Percentiles rank a stretch among this genome's conserved stretches.
These are phyloP conservation scores for Hemileccinum impolitum DNA, from an alignment of 768 basidiomycete genomes.

Conservation along the genomic window DNA sequence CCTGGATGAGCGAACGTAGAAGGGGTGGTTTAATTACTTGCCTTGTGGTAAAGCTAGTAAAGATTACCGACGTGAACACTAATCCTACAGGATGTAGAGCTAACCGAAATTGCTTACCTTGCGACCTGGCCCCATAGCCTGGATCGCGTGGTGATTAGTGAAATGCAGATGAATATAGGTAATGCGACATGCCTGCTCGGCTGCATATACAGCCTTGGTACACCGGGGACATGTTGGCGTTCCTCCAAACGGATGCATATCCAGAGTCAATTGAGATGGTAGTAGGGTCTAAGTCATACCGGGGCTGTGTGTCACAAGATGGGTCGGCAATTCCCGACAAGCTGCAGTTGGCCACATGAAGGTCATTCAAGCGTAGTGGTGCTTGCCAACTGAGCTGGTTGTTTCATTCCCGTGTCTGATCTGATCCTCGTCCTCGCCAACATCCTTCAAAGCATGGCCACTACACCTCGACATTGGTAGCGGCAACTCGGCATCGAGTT, in stretches of 20 bases:
- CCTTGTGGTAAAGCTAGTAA: constrained; percentile 76
- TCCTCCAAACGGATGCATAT: constrained; percentile 72
- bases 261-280: too few species aligned
- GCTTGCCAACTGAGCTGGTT: too few species aligned
- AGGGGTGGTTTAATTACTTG: constrained; percentile 21
- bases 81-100: neutral
- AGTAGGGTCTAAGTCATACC: too few species aligned
- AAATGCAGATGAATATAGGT: neutral
- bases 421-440: too few species aligned
- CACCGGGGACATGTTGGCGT: constrained; percentile 73
- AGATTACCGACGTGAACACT: constrained; percentile 1
- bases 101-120: constrained; percentile 51
- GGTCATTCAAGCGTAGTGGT: too few species aligned
- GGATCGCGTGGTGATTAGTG: constrained; percentile 12
- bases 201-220: constrained; percentile 76
- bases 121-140: constrained; percentile 86
- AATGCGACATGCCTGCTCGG: constrained; percentile 64
- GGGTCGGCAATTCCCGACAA: constrained; percentile 18
- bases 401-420: too few species aligned
- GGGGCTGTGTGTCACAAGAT: neutral
- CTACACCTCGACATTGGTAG: too few species aligned
- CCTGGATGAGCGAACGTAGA: constrained; percentile 2
- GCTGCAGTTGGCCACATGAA: too few species aligned
- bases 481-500: constrained; percentile 19
- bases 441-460: too few species aligned